A percentile compares a stretch with the other conserved stretches of the same genome.
Conservation (phyloP, 768 basidiomycete genomes). For the Thelephora aurantiotincta region DNA sequence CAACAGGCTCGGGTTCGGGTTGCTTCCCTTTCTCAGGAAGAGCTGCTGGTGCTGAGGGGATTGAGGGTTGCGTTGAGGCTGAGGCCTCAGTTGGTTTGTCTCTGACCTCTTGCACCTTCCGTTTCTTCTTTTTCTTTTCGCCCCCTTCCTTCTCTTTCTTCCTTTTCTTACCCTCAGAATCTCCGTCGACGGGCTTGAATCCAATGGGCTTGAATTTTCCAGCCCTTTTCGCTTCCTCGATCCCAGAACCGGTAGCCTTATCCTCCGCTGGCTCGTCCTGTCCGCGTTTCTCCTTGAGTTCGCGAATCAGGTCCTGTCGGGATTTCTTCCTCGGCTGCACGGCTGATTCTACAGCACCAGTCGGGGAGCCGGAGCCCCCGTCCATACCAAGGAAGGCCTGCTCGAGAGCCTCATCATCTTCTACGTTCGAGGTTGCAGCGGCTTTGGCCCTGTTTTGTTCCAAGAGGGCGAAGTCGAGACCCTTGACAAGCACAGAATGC, state of each 20-base stretch:
- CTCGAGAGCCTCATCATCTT: slow-evolving; percentile 76
- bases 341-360: slow-evolving; percentile 5
- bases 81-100: background rate
- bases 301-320: slow-evolving; percentile 60
- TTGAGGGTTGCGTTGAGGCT: slow-evolving; percentile 12
- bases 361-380: slow-evolving; percentile 16
- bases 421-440: slow-evolving; percentile 27
- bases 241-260: slow-evolving; percentile 10
- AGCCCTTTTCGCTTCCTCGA: slow-evolving; percentile 23
- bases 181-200: slow-evolving; percentile 45
- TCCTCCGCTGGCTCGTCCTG: slow-evolving; percentile 14
- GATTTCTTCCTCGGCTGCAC: slow-evolving; percentile 48
- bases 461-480: slow-evolving; percentile 76
- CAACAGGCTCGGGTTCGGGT: slow-evolving; percentile 24
- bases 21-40: slow-evolving; percentile 9
- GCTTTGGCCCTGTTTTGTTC: slow-evolving; percentile 70
- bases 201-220: slow-evolving; percentile 42
- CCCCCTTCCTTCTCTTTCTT: slow-evolving; percentile 30
- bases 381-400: slow-evolving; percentile 45
- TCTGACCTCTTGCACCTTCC: slow-evolving; percentile 19
- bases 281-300: slow-evolving; percentile 54
- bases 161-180: slow-evolving; percentile 23
- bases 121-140: slow-evolving; percentile 49
- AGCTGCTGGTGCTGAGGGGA: slow-evolving; percentile 5
- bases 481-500: slow-evolving; percentile 81